Evolutionary conservation across 164 flowering plant species (phyloP), one percentile per base, ranked within the genome.

Genomic region (Aristolochia contorta): DNA sequence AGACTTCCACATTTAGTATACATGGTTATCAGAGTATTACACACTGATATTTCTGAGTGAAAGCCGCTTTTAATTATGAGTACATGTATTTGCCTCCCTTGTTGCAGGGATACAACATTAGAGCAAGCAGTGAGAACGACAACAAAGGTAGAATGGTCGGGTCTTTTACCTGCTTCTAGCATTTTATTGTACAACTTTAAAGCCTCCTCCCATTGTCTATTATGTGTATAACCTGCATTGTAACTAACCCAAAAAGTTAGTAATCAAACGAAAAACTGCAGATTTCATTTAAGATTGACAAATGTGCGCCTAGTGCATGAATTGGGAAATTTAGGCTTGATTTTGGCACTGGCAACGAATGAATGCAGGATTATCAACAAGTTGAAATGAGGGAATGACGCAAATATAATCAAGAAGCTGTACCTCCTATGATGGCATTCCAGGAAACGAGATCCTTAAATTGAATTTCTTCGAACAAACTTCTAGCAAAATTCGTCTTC

Each of bases 401-500:
- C 23, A 41, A 41, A 24, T 16, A 32, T 19, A 8, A 6, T 15
- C 18, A 15, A 22, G 16, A 19, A 2, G 16, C 6, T 55, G 45
- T 66, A 81, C 86, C 86, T 60, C 78, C 59, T 55, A 79, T 78
- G 58, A 78, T 76, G 32, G 83, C 80, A 72, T 77, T 82, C 75
- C 76, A 82, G 52, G 80, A 75, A 37, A 72, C 71, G 45, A 48
- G 59, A 66, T 82, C 82, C 67, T 58, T 72, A 32, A 27, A 15
- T 8, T 56, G 73, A 54, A 79, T 72, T 61, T 68, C 47, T 19
- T 75, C 77, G 62, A 81, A 81, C 59, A 79, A 56, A 21, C 47
- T 27, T 51, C 75, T 73, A 3, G 82, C 82, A 49, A 65, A 33
- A 20, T 76, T 80, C 75, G 69, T 50, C 66, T 63, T 74, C 51